Evolutionary conservation across 1,139 yeast genomes (phyloP).

Genomic region (Kazachstania sp.): DNA sequence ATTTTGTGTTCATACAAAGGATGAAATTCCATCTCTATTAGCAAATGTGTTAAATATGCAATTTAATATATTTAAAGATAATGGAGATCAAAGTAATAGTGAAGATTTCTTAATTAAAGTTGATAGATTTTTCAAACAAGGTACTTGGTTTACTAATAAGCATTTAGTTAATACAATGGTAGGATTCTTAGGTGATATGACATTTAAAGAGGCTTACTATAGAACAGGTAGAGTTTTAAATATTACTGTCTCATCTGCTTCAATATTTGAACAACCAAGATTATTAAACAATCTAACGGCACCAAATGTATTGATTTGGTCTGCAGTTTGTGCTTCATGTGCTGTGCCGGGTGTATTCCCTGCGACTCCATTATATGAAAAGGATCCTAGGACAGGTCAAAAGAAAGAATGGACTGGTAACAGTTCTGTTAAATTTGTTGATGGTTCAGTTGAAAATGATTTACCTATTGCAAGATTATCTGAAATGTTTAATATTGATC

Average conservation of each 20-base stretch:
- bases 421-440: conserved; percentile 71
- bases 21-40: conserved; percentile 55
- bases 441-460: conserved; percentile 94
- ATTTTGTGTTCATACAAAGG: conserved; percentile 70
- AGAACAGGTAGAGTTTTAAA: conserved; percentile 80
- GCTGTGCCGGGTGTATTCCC: conserved; percentile 89
- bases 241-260: conserved; percentile 83
- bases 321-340: conserved; percentile 96
- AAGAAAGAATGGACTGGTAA: conserved; percentile 61
- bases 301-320: conserved; percentile 89
- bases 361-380: conserved; percentile 76
- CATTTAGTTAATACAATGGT: conserved; percentile 68
- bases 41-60: conserved; percentile 46
- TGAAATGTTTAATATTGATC: conserved; percentile 95
- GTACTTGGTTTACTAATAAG: conserved; percentile 79
- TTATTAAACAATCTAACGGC: conserved; percentile 84
- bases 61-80: conserved; percentile 64
- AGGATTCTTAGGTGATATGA: conserved; percentile 77
- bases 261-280: conserved; percentile 72
- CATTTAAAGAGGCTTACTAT: conserved; percentile 89
- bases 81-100: conserved; percentile 38
- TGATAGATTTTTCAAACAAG: conserved; percentile 41
- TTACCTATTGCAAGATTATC: conserved; percentile 81
- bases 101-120: conserved; percentile 42
- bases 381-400: conserved; percentile 58